Evolutionary conservation across 164 flowering plant species (phyloP), one percentile per base, ranked within the genome.

Genomic region (Sedum album): DNA sequence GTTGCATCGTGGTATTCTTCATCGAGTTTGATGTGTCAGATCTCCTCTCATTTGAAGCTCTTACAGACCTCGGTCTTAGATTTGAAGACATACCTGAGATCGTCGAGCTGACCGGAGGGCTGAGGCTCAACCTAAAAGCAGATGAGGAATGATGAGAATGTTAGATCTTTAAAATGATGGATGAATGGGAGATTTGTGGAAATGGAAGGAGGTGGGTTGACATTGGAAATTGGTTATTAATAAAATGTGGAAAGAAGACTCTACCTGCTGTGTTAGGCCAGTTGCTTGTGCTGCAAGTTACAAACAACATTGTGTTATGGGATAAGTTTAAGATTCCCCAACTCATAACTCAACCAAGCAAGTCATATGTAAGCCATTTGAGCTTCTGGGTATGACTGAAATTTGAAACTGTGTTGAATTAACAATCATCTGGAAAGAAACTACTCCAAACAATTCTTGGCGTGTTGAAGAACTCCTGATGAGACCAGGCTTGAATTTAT

Each of bases 321-420:
- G 55, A 49, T 49, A 49, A 49, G 55, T 49, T 49, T 1, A 49
- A 49, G 55, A 49, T 49, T 49, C 25, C 55, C 55, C 55, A 49
- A 10, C 55, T 49, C 23, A 49, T 23, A 49, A 49, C 23, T 49
- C 3, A 5, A 49, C 8, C 21, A 4, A 21, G 5, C 25, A 18
- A 49, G 55, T 21, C 55, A 49, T 41, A 41, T 2, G 15, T 13
- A 41, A 7, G 55, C 5, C 55, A 18, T 49, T 49, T 21, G 2
- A 18, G 55, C 55, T 18, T 49, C 55, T 49, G 6, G 23, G 15
- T 41, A 41, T 8, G 23, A 23, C 9, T 18, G 55, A 49, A 18
- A 49, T 8, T n/a, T 18, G 55, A 49, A 18, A 49, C 25, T 49
- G 55, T 49, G 23, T 49, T 49, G 55, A 49, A 49, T 18, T 5